These are phyloP conservation scores for Arthrobotrys entomopaga DNA, from an alignment of 2,329 filamentous ascomycete species.

Conservation along the genomic window DNA sequence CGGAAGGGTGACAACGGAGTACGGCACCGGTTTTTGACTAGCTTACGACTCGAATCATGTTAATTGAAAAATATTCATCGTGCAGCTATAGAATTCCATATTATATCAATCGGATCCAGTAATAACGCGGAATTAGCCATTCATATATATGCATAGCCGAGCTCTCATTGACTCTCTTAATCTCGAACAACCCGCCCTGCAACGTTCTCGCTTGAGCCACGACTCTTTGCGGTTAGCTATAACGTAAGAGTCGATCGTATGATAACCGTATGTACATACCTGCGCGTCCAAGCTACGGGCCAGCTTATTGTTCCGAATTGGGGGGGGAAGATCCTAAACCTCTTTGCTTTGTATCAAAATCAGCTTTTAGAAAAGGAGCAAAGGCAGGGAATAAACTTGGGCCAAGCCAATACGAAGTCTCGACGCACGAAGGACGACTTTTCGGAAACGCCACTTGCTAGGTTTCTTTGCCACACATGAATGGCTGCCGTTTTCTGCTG, in stretches of 20 bases:
- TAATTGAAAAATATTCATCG: too few species aligned
- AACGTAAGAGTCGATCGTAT: slow-evolving; percentile 1
- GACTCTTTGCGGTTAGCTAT: background rate
- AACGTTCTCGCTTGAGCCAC: background rate
- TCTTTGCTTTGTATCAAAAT: too few species aligned
- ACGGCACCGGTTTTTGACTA: too few species aligned
- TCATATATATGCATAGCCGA: background rate
- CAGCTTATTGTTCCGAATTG: too few species aligned
- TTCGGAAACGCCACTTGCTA: slow-evolving; percentile 22
- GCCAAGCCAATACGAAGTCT: slow-evolving; percentile 16
- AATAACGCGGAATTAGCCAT: slow-evolving; percentile 1
- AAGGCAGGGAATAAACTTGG: background rate
- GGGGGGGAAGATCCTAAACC: too few species aligned
- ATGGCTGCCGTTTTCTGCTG: background rate
- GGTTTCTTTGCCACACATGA: slow-evolving; percentile 10
- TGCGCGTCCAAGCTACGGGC: background rate
- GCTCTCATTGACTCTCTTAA: background rate
- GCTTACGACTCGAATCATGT: too few species aligned
- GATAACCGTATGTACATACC: slow-evolving; percentile 17
- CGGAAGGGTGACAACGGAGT: too few species aligned
- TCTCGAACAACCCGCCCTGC: too few species aligned
- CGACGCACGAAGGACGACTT: background rate
- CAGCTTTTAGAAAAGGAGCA: background rate
- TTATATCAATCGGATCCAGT: background rate
- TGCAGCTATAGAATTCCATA: background rate